Evolutionary conservation across 805 yeast species (phyloP).

Genomic region (Lachancea dasiensis): DNA sequence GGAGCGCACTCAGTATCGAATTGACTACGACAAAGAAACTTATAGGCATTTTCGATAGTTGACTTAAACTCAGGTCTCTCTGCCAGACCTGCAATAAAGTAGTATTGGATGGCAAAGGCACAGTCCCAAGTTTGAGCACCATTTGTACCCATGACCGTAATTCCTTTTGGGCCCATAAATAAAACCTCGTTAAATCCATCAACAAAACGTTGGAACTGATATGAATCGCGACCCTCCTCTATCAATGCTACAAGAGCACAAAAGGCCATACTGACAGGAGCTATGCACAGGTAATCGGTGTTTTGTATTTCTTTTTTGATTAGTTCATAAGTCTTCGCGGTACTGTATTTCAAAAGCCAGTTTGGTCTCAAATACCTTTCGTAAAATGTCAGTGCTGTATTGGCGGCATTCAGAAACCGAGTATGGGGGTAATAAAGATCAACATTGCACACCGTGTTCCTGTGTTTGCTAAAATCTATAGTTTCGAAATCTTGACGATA

Average conservation of each 20-base stretch:
- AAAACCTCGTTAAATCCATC: conserved; percentile 67
- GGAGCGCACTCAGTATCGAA: conserved; percentile 72
- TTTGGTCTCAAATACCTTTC: conserved; percentile 71
- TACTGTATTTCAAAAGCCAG: conserved; percentile 55
- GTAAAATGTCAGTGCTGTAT: conserved; percentile 53
- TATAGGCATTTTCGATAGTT: conserved; percentile 57
- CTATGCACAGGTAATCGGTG: conserved; percentile 79
- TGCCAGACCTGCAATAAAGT: conserved; percentile 72
- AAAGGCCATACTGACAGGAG: conserved; percentile 89
- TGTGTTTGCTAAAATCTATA: conserved; percentile 62
- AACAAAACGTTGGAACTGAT: conserved; percentile 47
- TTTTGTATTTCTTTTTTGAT: conserved; percentile 70
- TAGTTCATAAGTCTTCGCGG: conserved; percentile 50
- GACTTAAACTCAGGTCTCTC: conserved; percentile 59
- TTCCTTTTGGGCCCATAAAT: conserved; percentile 84
- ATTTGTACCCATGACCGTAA: conserved; percentile 93
- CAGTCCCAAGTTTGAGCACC: conserved; percentile 98
- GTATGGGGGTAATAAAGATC: conserved; percentile 95
- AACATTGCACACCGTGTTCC: conserved; percentile 84
- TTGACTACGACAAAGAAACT: conserved; percentile 75
- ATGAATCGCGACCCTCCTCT: conserved; percentile 67
- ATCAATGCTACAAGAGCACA: conserved; percentile 63
- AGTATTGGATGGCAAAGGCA: conserved; percentile 83
- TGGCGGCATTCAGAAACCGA: conserved; percentile 52
- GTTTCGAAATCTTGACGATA: conserved; percentile 56